Evolutionary conservation across 768 basidiomycete species (phyloP).

Genomic region (Leccinum aurantiacum): DNA sequence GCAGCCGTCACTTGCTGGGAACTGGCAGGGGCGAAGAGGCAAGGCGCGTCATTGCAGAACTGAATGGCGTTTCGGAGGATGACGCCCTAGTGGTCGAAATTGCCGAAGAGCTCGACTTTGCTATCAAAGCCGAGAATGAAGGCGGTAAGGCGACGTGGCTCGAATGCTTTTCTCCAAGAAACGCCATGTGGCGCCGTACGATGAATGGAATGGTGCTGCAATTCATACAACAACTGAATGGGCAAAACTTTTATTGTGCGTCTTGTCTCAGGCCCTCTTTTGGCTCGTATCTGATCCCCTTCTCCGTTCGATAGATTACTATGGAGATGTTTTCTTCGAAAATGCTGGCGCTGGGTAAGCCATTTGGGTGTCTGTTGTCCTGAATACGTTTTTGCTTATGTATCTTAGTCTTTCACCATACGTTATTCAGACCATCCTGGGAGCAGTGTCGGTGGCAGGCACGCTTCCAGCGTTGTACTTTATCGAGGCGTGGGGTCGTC

Average conservation of each 20-base stretch:
- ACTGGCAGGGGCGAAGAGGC: conserved; percentile 54
- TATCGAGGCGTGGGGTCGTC: conserved; percentile 75
- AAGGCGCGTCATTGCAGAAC: conserved; percentile 56
- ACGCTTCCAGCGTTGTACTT: conserved; percentile 67
- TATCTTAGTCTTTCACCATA: conserved; percentile 56
- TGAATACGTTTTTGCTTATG: not conserved
- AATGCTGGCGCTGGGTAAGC: conserved; percentile 63
- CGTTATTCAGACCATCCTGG: conserved; percentile 73
- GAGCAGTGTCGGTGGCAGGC: conserved; percentile 71
- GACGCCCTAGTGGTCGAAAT: conserved; percentile 58
- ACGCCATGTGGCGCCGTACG: conserved; percentile 71
- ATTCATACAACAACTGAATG: conserved; percentile 78
- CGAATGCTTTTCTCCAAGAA: conserved; percentile 72
- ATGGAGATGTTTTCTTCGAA: conserved; percentile 79
- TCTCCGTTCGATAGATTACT: conserved; percentile 55
- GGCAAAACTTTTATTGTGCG: conserved; percentile 79
- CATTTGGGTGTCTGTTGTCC: not conserved
- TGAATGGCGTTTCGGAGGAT: conserved; percentile 63
- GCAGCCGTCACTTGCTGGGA: conserved; percentile 72
- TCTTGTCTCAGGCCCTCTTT: not conserved
- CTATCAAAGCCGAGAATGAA: conserved; percentile 71
- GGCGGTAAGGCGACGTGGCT: conserved; percentile 78
- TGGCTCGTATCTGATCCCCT: not conserved
- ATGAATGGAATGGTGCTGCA: conserved; percentile 81
- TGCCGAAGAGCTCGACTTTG: conserved; percentile 63